Conservation (phyloP, 768 basidiomycete species). For the Lactarius hatsudake region DNA sequence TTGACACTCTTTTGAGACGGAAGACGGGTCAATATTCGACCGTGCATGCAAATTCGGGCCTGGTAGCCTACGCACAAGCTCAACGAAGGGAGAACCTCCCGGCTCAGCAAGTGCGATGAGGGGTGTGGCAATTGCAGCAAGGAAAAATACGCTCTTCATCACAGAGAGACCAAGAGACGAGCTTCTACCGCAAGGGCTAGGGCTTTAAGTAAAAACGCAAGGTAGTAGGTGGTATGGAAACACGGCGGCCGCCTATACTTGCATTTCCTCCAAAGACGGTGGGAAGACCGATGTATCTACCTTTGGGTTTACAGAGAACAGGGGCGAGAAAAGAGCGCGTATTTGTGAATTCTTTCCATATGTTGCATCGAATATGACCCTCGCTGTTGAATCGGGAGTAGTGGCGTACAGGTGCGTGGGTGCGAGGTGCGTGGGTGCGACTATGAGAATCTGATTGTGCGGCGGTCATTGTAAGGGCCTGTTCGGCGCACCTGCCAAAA, state of each 20-base stretch:
- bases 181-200: background rate
- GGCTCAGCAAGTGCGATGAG: conserved; percentile 1
- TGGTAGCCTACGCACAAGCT: background rate
- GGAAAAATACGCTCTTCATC: conserved; percentile 1
- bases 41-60: background rate
- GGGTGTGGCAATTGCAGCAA: background rate
- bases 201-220: background rate
- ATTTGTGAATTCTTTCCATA: background rate
- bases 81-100: background rate
- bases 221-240: background rate
- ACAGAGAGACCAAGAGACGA: background rate
- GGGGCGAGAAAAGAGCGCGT: background rate
- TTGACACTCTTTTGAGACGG: conserved; percentile 4
- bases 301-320: background rate
- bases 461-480: background rate
- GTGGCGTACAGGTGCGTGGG: background rate
- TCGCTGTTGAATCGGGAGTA: background rate
- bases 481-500: too few relatives aligned
- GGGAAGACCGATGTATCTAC: background rate
- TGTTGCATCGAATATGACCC: background rate
- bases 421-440: too few relatives aligned
- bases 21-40: background rate
- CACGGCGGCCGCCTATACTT: background rate
- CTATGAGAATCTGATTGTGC: background rate
- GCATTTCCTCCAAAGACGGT: background rate